Base-by-base conservation (phyloP, 306 rosid species). In the Castanea sativa region DNA sequence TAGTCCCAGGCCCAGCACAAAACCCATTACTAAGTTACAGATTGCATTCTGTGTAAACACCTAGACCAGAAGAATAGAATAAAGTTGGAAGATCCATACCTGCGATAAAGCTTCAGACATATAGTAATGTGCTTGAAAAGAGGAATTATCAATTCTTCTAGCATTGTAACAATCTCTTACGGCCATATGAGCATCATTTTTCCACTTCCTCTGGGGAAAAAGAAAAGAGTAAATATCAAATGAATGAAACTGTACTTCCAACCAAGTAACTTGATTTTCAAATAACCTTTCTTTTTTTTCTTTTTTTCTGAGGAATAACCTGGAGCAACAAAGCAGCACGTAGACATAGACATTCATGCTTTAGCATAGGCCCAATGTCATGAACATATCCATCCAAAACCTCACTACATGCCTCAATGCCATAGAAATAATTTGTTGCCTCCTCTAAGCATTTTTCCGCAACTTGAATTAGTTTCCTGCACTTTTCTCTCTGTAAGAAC, bases 101-200 rank as follows among this genome's bases (percentile, higher is more conserved):
- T 90, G 98, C 49, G 98, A 93, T 79, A 96, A 82, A 68, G 99
- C 98, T 83, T 91, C 94, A 57, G 97, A 93, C 92, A 91, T 93
- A 73, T 78, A 71, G 86, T 82, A 83, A 80, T 79, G 93, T 58
- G 92, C 90, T 87, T 77, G 87, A 76, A 87, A 89, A 52, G 93
- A 86, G 76, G 93, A 87, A 76, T 78, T 77, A 83, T 91, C 82
- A 0, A 93, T 82, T 85, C 82, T 84, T 82, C 90, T 87, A 56
- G 99, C 96, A 90, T 85, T 83, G 78, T 88, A 84, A 85, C 97
- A 93, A 76, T 96, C 98, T 83, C 96, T 88, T 84, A 93, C 73
- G 38, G 96, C 97, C 97, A 96, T 93, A 79, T 90, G 87, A 78
- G 87, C 96, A 89, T 96, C 99, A 30, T 90, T 93, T 91, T 93